phyloP scores from a whole-genome alignment of 768 basidiomycete genomes.

The Lactifluus rugatus region DNA sequence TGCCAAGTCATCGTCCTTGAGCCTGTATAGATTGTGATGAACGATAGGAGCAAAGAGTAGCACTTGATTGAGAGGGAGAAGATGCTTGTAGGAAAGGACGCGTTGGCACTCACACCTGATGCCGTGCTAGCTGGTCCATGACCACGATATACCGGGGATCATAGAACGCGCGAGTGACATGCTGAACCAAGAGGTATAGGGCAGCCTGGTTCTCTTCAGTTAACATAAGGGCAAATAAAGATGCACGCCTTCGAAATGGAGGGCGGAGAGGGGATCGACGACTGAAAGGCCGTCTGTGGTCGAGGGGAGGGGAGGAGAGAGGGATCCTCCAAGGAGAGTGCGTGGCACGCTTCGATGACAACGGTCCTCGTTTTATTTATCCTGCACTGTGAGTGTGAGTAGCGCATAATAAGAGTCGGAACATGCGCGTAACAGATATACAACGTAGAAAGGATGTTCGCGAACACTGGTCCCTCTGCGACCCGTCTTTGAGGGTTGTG shows the following conservation, averaged over 20 bases:
- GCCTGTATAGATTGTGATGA: slow-evolving; percentile 36
- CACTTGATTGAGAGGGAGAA: slow-evolving; percentile 11
- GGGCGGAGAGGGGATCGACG: neutral
- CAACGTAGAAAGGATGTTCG: neutral
- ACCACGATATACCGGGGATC: slow-evolving; percentile 87
- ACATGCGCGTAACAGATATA: slow-evolving; percentile 15
- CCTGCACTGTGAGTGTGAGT: slow-evolving; percentile 14
- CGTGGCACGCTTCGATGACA: neutral
- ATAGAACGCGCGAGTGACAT: slow-evolving; percentile 90
- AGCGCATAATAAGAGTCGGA: slow-evolving; percentile 8
- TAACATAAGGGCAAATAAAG: slow-evolving; percentile 20
- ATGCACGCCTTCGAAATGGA: slow-evolving; percentile 6
- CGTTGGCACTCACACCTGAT: slow-evolving; percentile 81
- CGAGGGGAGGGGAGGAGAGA: neutral
- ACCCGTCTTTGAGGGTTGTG: slow-evolving; percentile 5
- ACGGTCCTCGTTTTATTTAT: neutral
- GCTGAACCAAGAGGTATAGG: slow-evolving; percentile 81
- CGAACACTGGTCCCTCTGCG: neutral
- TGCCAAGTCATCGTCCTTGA: slow-evolving; percentile 92
- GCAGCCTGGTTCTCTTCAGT: slow-evolving; percentile 75
- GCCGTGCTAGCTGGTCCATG: slow-evolving; percentile 86
- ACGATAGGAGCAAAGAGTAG: slow-evolving; percentile 20
- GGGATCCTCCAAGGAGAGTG: neutral
- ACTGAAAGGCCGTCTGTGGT: neutral
- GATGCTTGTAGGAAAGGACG: neutral